phyloP scores from a whole-genome alignment of 2,329 filamentous ascomycete species.

The Aureobasidium leucospermi region DNA sequence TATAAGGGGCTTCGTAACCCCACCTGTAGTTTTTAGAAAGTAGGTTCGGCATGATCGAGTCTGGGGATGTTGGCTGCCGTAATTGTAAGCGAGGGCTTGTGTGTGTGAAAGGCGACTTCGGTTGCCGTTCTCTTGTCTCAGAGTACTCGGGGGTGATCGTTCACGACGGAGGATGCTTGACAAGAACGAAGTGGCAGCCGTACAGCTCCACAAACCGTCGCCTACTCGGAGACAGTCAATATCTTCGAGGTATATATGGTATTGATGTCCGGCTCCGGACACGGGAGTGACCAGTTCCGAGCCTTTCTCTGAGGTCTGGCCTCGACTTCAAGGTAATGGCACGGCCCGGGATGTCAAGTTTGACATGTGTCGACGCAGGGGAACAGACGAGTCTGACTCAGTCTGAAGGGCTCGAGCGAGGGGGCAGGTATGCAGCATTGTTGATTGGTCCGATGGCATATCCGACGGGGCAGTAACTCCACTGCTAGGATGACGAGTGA shows the following conservation, averaged over 20 bases:
- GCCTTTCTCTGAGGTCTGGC: background rate
- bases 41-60: background rate
- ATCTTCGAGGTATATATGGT: background rate
- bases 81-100: background rate
- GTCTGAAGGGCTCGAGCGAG: background rate
- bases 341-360: constrained; percentile 2
- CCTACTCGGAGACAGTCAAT: background rate
- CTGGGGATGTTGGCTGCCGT: background rate
- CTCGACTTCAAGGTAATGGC: background rate
- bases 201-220: background rate
- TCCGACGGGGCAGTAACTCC: background rate
- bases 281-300: background rate
- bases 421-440: background rate
- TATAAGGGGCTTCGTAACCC: constrained; percentile 1
- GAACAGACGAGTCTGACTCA: background rate
- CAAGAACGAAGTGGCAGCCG: too few relatives aligned
- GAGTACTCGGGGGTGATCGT: too few relatives aligned
- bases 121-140: background rate
- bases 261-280: background rate
- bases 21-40: background rate
- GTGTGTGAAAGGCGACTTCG: background rate
- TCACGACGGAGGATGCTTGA: too few relatives aligned
- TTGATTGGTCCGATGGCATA: background rate
- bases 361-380: constrained; percentile 11
- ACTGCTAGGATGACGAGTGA: background rate